phyloP scores from a whole-genome alignment of 108 stramenopile genomes.

The Nitzschia putrida region DNA sequence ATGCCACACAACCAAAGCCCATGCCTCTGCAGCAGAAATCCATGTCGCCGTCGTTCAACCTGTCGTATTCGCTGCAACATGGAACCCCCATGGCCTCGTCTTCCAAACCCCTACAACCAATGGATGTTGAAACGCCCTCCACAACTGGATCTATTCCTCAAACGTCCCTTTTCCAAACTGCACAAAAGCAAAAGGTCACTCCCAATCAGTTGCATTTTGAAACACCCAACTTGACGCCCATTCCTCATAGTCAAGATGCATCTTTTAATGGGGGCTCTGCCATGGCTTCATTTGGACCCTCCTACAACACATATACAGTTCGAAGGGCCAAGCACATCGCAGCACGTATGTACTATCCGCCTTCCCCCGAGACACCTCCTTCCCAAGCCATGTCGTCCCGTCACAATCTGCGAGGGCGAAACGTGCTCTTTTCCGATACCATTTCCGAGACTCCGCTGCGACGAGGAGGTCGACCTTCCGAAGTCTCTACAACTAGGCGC shows the following conservation, averaged over 20 bases:
- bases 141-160: conserved; percentile 32
- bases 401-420: conserved; percentile 28
- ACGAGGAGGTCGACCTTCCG: conserved; percentile 39
- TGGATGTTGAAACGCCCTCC: conserved; percentile 37
- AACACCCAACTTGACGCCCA: conserved; percentile 69
- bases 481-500: conserved; percentile 31
- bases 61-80: conserved; percentile 23
- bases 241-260: conserved; percentile 43
- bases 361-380: conserved; percentile 54
- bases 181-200: conserved; percentile 28
- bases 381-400: background rate
- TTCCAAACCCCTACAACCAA: conserved; percentile 20
- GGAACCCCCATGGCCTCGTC: conserved; percentile 20
- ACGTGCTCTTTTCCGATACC: conserved; percentile 29
- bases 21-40: conserved; percentile 37
- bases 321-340: conserved; percentile 56
- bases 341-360: conserved; percentile 51
- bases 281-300: conserved; percentile 14
- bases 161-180: conserved; percentile 47
- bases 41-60: conserved; percentile 23
- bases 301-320: conserved; percentile 36
- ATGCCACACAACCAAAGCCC: conserved; percentile 9
- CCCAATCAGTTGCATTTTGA: conserved; percentile 46
- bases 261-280: conserved; percentile 15
- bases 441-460: conserved; percentile 44